Percentiles rank a stretch among this genome's conserved stretches.
Evolutionary conservation across 1,284 basidiomycete species (phyloP).

Genomic region (Irpex sp.): DNA sequence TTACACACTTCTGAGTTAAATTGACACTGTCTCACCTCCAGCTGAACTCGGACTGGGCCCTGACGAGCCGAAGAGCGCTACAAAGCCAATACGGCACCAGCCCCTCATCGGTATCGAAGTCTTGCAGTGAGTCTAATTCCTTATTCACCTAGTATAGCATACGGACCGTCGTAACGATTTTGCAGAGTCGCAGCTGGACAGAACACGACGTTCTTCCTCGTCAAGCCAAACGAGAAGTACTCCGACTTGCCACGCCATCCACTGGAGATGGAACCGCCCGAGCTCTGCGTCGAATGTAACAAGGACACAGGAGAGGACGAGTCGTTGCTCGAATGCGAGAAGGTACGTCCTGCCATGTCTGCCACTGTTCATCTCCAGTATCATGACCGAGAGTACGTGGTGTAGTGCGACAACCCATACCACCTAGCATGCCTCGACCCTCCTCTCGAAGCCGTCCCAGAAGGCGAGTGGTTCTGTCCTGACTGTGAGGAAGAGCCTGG

Average conservation of each 20-base stretch:
- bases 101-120: slow-evolving; percentile 74
- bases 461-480: slow-evolving; percentile 92
- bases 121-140: slow-evolving; percentile 54
- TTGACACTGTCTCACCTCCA: slow-evolving; percentile 18
- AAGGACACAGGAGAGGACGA: slow-evolving; percentile 67
- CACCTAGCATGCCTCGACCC: slow-evolving; percentile 82
- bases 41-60: slow-evolving; percentile 81
- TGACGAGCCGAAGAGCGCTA: slow-evolving; percentile 81
- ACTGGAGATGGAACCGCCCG: slow-evolving; percentile 63
- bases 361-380: no score
- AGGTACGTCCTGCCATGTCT: slow-evolving; percentile 48
- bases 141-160: background rate
- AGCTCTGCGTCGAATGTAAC: slow-evolving; percentile 71
- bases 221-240: slow-evolving; percentile 62
- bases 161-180: background rate
- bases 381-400: no score
- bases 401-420: slow-evolving; percentile 81
- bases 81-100: slow-evolving; percentile 77
- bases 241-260: slow-evolving; percentile 77
- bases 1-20: background rate
- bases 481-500: slow-evolving; percentile 46
- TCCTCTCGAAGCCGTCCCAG: slow-evolving; percentile 73
- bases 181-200: slow-evolving; percentile 78
- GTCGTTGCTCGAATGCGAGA: slow-evolving; percentile 80
- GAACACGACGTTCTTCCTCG: slow-evolving; percentile 83